These are phyloP conservation scores for Keithomyces neogunnii DNA, from an alignment of 2,329 filamentous ascomycete species.

Conservation along the genomic window DNA sequence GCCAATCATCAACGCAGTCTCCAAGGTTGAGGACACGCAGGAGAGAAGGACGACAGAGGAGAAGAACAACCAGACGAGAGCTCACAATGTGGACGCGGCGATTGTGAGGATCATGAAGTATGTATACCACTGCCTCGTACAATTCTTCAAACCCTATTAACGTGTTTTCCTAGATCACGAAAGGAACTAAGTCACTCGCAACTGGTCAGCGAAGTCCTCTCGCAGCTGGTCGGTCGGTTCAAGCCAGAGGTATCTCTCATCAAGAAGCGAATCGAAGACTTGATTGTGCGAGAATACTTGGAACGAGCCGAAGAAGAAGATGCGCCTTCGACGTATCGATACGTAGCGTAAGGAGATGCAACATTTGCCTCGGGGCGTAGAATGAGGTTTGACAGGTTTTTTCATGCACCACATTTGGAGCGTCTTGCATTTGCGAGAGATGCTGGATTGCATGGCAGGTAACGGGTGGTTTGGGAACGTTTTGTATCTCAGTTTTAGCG, in stretches of 20 bases:
- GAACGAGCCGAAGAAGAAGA: constrained; percentile 60
- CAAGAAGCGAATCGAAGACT: constrained; percentile 71
- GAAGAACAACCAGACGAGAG: constrained; percentile 64
- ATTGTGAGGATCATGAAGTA: constrained; percentile 84
- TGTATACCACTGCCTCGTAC: constrained; percentile 21
- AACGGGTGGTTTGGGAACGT: background rate
- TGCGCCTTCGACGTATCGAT: constrained; percentile 58
- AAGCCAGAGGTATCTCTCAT: constrained; percentile 69
- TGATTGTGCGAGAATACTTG: constrained; percentile 70
- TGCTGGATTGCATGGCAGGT: constrained; percentile 1
- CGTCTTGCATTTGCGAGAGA: constrained; percentile 1
- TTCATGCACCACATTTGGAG: background rate
- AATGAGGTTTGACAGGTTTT: background rate
- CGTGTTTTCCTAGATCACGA: constrained; percentile 48
- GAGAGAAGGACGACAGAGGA: constrained; percentile 65
- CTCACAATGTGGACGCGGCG: constrained; percentile 65
- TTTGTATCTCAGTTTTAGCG: background rate
- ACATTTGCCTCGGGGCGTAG: background rate
- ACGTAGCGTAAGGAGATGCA: constrained; percentile 50
- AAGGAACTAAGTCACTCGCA: constrained; percentile 63
- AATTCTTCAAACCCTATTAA: background rate
- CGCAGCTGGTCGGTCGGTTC: constrained; percentile 61
- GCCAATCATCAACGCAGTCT: constrained; percentile 70
- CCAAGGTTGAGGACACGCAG: constrained; percentile 71
- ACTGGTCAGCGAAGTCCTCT: constrained; percentile 63